These are phyloP conservation scores for Penicillium odoratum DNA, from an alignment of 495 filamentous ascomycete genomes.

Conservation along the genomic window DNA sequence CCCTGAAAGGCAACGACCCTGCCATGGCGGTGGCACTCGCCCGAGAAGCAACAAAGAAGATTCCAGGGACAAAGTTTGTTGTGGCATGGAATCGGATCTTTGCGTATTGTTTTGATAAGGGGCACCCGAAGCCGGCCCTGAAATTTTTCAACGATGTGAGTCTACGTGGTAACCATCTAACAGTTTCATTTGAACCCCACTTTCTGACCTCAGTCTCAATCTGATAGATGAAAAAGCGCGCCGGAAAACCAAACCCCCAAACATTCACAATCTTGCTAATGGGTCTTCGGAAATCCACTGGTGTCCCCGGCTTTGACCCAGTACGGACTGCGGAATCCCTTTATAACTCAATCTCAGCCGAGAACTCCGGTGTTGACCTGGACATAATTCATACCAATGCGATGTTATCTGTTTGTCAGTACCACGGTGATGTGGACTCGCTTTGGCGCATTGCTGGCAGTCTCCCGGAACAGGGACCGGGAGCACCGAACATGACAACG, in stretches of 20 bases:
- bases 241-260: constrained; percentile 65
- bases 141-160: constrained; percentile 83
- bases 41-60: constrained; percentile 56
- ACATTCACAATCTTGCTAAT: constrained; percentile 84
- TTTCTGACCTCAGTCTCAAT: constrained; percentile 3
- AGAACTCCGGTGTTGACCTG: constrained; percentile 58
- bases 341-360: constrained; percentile 67
- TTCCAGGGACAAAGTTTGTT: constrained; percentile 49
- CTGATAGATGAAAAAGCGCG: constrained; percentile 89
- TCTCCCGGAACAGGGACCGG: constrained; percentile 59
- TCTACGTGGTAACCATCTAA: neutral
- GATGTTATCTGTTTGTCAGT: constrained; percentile 74
- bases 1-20: constrained; percentile 54
- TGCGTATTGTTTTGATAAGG: constrained; percentile 62
- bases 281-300: constrained; percentile 61
- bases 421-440: constrained; percentile 67
- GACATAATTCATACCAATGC: constrained; percentile 84
- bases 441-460: constrained; percentile 68
- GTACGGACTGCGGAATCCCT: constrained; percentile 53
- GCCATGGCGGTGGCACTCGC: constrained; percentile 66
- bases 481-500: constrained; percentile 65
- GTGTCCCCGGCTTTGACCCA: constrained; percentile 37
- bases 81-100: constrained; percentile 90
- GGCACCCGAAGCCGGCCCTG: constrained; percentile 59
- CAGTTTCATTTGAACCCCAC: neutral